These are phyloP conservation scores for Botryotinia globosa DNA, from an alignment of 2,329 filamentous ascomycete genomes.

Conservation along the genomic window DNA sequence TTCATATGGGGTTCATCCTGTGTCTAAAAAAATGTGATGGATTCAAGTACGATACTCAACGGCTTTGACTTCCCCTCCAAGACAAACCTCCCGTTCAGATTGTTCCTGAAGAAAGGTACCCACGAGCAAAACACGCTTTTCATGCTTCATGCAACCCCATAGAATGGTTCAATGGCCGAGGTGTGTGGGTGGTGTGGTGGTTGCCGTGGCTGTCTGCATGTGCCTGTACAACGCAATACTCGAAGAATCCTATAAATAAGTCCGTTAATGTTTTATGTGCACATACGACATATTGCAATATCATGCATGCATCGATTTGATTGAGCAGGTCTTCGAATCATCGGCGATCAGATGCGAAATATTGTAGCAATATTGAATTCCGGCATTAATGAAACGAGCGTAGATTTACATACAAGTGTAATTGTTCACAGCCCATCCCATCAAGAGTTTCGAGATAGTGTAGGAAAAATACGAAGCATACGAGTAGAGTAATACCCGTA, in stretches of 20 bases:
- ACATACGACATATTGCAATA: slow-evolving; percentile 8
- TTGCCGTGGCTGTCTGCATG: slow-evolving; percentile 16
- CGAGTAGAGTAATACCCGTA: not conserved
- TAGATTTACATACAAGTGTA: not conserved
- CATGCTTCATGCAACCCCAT: slow-evolving; percentile 20
- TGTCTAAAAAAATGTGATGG: slow-evolving; percentile 9
- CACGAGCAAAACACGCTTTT: slow-evolving; percentile 20
- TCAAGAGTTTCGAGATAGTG: not conserved
- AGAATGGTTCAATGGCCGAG: slow-evolving; percentile 14
- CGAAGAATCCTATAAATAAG: slow-evolving; percentile 7
- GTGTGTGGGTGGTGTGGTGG: slow-evolving; percentile 13
- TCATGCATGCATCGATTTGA: slow-evolving; percentile 15
- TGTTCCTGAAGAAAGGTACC: slow-evolving; percentile 15
- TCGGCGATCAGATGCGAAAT: slow-evolving; percentile 19
- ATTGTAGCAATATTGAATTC: slow-evolving; percentile 7
- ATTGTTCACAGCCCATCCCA: not conserved
- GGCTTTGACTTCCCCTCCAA: slow-evolving; percentile 18
- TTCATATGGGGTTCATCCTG: slow-evolving; percentile 8
- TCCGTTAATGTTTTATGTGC: slow-evolving; percentile 3
- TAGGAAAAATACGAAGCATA: slow-evolving; percentile 10
- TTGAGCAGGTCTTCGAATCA: slow-evolving; percentile 15
- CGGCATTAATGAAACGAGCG: not conserved
- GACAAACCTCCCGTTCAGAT: slow-evolving; percentile 15
- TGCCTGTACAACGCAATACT: slow-evolving; percentile 7
- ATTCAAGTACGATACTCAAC: slow-evolving; percentile 16